Conservation (phyloP, 2,329 filamentous ascomycete species). For the Diaporthe vaccinii region DNA sequence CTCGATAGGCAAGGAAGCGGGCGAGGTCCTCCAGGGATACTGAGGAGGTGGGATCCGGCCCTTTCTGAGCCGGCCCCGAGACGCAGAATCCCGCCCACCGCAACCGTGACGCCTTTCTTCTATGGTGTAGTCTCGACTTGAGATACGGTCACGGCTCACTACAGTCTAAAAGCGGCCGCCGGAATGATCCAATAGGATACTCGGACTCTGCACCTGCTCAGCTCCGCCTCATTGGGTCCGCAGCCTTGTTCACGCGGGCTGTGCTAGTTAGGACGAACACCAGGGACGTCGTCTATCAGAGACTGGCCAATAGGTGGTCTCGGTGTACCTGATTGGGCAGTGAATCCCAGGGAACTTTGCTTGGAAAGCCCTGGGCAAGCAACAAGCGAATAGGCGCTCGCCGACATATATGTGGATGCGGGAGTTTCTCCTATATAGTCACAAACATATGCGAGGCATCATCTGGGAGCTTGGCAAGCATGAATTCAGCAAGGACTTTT, state of each 20-base stretch:
- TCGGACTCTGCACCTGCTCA: background rate
- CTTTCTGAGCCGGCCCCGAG: background rate
- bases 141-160: background rate
- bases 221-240: background rate
- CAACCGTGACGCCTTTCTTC: background rate
- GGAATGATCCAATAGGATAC: background rate
- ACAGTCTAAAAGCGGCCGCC: background rate
- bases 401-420: background rate
- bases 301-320: background rate
- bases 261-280: conserved; percentile 5
- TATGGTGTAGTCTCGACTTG: background rate
- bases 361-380: background rate
- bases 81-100: no score
- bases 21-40: background rate
- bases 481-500: conserved; percentile 9
- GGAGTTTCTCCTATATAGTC: background rate
- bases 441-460: background rate
- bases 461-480: background rate
- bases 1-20: no score
- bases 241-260: background rate
- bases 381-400: background rate
- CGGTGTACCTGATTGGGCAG: conserved; percentile 22
- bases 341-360: conserved; percentile 5
- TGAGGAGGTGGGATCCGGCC: background rate
- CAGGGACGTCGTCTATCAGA: background rate